phyloP scores from a whole-genome alignment of 106 monocot species.

The Dioscorea dumetorum region DNA sequence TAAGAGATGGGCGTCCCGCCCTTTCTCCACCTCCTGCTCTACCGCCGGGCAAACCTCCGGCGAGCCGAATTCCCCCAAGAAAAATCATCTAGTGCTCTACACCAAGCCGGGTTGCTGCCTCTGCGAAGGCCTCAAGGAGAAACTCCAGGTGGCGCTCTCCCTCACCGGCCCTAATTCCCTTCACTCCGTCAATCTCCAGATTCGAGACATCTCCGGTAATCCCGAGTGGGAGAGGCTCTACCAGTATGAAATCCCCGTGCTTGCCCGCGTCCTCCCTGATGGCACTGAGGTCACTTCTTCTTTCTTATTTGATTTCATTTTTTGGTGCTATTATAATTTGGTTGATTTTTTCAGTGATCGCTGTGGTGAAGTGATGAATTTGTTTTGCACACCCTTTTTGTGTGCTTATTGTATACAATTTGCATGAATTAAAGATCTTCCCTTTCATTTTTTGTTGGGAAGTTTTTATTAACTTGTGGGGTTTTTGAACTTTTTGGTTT shows the following conservation, averaged over 20 bases:
- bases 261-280: conserved; percentile 66
- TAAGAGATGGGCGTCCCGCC: background rate
- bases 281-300: conserved; percentile 58
- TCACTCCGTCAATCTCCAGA: conserved; percentile 59
- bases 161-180: conserved; percentile 53
- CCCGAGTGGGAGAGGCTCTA: conserved; percentile 82
- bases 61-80: background rate
- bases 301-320: background rate
- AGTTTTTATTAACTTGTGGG: too few relatives aligned
- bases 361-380: too few relatives aligned
- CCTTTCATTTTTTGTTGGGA: too few relatives aligned
- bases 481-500: too few relatives aligned
- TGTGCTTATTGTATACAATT: too few relatives aligned
- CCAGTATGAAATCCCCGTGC: conserved; percentile 93
- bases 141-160: conserved; percentile 74
- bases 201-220: conserved; percentile 68
- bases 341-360: too few relatives aligned
- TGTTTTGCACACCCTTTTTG: too few relatives aligned
- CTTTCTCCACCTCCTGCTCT: background rate
- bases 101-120: conserved; percentile 92
- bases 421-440: too few relatives aligned
- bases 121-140: conserved; percentile 96
- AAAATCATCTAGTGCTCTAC: conserved; percentile 67
- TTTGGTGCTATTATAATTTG: too few relatives aligned
- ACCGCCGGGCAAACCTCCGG: conserved; percentile 13